Evolutionary conservation across 768 basidiomycete species (phyloP).

Genomic region (Russula abietina): DNA sequence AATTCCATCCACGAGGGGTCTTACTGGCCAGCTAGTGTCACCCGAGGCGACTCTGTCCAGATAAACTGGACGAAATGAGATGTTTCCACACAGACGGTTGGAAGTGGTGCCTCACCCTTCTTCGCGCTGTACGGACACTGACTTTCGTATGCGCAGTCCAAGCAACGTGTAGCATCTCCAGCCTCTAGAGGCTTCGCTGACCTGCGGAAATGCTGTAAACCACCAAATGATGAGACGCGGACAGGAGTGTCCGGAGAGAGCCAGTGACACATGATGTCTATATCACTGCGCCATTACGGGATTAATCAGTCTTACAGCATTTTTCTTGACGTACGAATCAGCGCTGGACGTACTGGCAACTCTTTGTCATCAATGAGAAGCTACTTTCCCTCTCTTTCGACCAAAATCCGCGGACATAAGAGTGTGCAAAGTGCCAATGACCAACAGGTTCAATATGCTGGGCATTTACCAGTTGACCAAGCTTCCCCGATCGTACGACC

Average conservation of each 20-base stretch:
- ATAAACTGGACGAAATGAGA: conserved; percentile 50
- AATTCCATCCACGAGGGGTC: conserved; percentile 66
- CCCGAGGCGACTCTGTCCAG: conserved; percentile 62
- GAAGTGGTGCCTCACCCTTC: conserved; percentile 46
- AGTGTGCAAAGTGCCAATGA: conserved; percentile 85
- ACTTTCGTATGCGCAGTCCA: conserved; percentile 66
- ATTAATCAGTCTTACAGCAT: conserved; percentile 2
- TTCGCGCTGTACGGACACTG: conserved; percentile 85
- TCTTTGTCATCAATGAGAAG: conserved; percentile 85
- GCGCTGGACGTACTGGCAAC: conserved; percentile 63
- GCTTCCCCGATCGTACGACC: conserved; percentile 58
- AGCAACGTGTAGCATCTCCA: conserved; percentile 61
- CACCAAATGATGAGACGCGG: conserved; percentile 81
- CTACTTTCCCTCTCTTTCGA: conserved; percentile 57
- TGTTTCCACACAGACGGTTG: too few species aligned
- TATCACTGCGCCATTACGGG: conserved; percentile 48
- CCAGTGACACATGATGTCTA: conserved; percentile 79
- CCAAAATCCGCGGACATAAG: conserved; percentile 85
- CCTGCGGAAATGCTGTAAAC: conserved; percentile 74
- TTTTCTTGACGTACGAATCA: not conserved
- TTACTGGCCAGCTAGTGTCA: conserved; percentile 56
- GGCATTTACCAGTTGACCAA: conserved; percentile 76
- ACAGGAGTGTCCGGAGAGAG: conserved; percentile 57
- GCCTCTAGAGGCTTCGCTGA: conserved; percentile 63
- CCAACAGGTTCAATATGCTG: conserved; percentile 85